Conservation (phyloP, 2,329 filamentous ascomycete species). For the Lecanoromycetidae sp. region DNA sequence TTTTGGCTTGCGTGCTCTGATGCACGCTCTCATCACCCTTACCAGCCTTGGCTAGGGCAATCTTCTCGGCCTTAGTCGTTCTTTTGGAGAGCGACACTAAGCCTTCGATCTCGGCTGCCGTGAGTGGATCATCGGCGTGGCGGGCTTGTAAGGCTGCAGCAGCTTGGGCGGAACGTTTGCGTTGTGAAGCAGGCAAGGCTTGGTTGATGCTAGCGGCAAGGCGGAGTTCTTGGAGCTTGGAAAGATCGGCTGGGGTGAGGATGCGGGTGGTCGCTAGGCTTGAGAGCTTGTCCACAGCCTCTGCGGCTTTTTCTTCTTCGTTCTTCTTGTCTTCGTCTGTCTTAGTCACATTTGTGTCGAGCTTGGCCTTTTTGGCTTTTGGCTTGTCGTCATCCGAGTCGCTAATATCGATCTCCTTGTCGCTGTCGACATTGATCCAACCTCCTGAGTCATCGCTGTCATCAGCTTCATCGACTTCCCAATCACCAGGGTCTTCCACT, state of each 20-base stretch:
- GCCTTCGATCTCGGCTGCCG: slow-evolving; percentile 82
- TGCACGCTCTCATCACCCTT: slow-evolving; percentile 68
- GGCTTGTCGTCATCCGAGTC: slow-evolving; percentile 66
- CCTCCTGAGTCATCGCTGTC: slow-evolving; percentile 64
- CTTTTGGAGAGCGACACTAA: slow-evolving; percentile 61
- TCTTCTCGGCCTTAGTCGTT: slow-evolving; percentile 76
- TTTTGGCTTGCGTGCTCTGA: slow-evolving; percentile 71
- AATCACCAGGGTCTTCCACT: slow-evolving; percentile 43
- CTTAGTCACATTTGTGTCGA: slow-evolving; percentile 25
- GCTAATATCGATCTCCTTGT: slow-evolving; percentile 62
- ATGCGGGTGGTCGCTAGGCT: slow-evolving; percentile 87
- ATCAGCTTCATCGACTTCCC: slow-evolving; percentile 49
- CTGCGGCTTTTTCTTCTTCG: slow-evolving; percentile 18
- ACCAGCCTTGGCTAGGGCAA: slow-evolving; percentile 70
- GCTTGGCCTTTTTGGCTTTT: slow-evolving; percentile 52
- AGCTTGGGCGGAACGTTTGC: slow-evolving; percentile 26
- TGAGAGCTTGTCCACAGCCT: slow-evolving; percentile 33
- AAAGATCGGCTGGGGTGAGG: slow-evolving; percentile 88
- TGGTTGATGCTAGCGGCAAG: slow-evolving; percentile 60
- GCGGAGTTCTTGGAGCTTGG: slow-evolving; percentile 82
- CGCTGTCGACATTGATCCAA: slow-evolving; percentile 83
- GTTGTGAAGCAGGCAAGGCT: slow-evolving; percentile 36
- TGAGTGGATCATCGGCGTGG: slow-evolving; percentile 77
- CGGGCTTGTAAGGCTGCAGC: slow-evolving; percentile 41
- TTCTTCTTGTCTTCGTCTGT: slow-evolving; percentile 33